phyloP scores from a whole-genome alignment of 257 asterid species.

The Jacaranda mimosifolia region DNA sequence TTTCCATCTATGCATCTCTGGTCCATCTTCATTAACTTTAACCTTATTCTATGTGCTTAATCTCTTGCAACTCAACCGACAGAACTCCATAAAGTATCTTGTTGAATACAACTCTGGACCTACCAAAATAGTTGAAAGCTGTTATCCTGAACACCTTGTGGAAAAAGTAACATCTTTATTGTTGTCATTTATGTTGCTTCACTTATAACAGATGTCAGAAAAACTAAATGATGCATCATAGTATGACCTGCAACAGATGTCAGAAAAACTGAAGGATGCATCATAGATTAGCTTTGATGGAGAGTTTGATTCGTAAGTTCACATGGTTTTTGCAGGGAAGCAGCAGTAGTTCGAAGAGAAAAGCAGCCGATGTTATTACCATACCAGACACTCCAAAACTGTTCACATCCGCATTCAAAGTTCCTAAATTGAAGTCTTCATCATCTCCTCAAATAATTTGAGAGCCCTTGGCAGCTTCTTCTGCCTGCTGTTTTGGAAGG shows the following conservation, averaged over 20 bases:
- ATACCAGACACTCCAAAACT: conserved; percentile 61
- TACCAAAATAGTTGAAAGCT: neutral
- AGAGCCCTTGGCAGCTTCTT: conserved; percentile 15
- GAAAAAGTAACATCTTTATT: neutral
- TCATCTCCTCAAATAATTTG: conserved; percentile 46
- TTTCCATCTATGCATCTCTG: neutral
- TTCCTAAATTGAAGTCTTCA: conserved; percentile 74
- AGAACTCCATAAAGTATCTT: neutral
- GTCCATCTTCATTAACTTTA: neutral
- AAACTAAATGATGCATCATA: neutral
- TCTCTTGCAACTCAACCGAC: neutral
- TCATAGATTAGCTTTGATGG: neutral
- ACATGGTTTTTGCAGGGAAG: conserved; percentile 48
- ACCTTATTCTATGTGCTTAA: neutral
- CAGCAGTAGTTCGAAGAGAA: conserved; percentile 61
- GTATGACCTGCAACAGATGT: neutral
- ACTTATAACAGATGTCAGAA: neutral
- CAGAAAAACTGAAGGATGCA: neutral
- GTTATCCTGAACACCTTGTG: neutral
- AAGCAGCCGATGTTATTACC: conserved; percentile 41
- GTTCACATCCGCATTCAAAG: conserved; percentile 76
- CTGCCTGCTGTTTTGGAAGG: neutral
- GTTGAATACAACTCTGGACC: neutral
- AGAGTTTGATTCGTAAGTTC: conserved; percentile 11
- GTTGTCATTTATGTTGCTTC: neutral